Evolutionary conservation across 176 grass and related monocot species (phyloP).

Genomic region (Stipa capillata): DNA sequence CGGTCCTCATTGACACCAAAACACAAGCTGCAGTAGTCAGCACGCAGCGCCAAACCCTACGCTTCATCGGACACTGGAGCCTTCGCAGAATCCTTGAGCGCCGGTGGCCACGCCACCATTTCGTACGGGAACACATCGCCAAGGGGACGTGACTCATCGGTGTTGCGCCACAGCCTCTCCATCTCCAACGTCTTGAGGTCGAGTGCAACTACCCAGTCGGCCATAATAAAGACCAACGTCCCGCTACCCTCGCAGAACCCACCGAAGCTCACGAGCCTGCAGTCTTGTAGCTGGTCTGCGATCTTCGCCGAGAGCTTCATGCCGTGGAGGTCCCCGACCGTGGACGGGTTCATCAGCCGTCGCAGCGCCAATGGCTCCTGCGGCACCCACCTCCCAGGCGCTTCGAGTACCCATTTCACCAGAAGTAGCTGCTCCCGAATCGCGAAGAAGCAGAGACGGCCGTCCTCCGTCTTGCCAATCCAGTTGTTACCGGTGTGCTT

Average conservation of each 20-base stretch:
- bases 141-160: not conserved
- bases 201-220: conserved; percentile 23
- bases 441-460: conserved; percentile 37
- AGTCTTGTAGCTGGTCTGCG: too few species aligned
- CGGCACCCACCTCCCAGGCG: conserved; percentile 19
- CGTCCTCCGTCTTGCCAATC: conserved; percentile 42
- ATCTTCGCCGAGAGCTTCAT: conserved; percentile 8
- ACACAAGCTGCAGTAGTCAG: too few species aligned
- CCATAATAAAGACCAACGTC: conserved; percentile 15
- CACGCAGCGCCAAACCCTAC: not conserved
- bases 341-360: not conserved
- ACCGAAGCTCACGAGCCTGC: not conserved
- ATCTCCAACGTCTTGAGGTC: not conserved
- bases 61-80: not conserved
- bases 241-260: conserved; percentile 23
- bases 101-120: conserved; percentile 22
- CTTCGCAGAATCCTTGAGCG: not conserved
- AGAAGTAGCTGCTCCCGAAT: conserved; percentile 16
- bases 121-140: conserved; percentile 8
- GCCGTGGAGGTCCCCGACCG: conserved; percentile 16
- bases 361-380: conserved; percentile 7
- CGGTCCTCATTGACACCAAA: not conserved
- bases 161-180: conserved; percentile 13
- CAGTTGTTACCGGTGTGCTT: conserved; percentile 26
- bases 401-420: conserved; percentile 14